phyloP scores from a whole-genome alignment of 225 moss, liverwort and hornwort species.

The Ulota crispa region DNA sequence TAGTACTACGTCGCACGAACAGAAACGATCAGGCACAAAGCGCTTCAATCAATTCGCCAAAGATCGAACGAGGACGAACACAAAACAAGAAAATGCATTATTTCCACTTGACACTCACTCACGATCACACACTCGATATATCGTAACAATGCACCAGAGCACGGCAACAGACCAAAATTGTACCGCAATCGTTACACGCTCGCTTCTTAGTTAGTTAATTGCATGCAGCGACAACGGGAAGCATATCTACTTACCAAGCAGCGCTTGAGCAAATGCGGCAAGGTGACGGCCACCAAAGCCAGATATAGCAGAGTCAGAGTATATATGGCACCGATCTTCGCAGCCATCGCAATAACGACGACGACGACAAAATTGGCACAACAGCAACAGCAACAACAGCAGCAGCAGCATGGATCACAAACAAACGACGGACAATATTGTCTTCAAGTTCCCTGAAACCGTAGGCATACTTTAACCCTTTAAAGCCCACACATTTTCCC shows the following conservation, averaged over 20 bases:
- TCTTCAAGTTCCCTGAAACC: no score
- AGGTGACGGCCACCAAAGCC: constrained; percentile 26
- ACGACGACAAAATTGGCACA: not conserved
- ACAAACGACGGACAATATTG: not conserved
- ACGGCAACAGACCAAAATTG: not conserved
- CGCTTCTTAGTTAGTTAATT: not conserved
- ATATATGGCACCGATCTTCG: not conserved
- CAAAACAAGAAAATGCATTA: not conserved
- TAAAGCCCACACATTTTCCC: no score
- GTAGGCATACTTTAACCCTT: no score
- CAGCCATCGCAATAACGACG: not conserved
- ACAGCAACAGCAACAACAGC: not conserved
- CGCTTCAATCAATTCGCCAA: constrained; percentile 9
- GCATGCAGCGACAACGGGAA: not conserved
- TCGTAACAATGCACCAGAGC: not conserved
- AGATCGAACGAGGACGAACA: not conserved
- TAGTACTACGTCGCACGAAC: not conserved
- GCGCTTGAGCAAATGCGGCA: constrained; percentile 31
- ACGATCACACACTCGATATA: not conserved
- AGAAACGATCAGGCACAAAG: not conserved
- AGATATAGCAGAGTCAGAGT: not conserved
- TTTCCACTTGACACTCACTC: no score
- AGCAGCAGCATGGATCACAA: not conserved
- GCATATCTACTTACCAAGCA: constrained; percentile 25
- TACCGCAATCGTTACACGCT: not conserved